Base-by-base conservation (phyloP, 2,329 filamentous ascomycete species). In the Neonectria coccinea region DNA sequence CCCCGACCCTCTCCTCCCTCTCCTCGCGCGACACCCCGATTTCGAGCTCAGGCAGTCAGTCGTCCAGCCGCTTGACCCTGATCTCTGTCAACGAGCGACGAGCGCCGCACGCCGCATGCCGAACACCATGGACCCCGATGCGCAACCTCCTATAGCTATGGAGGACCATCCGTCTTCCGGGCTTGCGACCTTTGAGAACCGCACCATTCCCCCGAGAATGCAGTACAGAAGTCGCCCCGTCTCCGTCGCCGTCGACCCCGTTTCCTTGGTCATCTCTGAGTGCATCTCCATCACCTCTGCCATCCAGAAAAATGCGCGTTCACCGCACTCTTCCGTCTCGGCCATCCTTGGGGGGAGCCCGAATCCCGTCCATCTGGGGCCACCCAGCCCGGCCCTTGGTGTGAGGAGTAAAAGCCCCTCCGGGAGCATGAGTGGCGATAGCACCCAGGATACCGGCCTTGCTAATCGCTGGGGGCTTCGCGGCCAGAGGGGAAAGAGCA, bases 251-350 rank as follows among this genome's bases (percentile, higher is more conserved):
- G 91, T 97, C 70, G 93, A 97, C 75, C 94, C 94, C 1, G 91
- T 97, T 62, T 94, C 94, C 53, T 84, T 99, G 73, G 94, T 99
- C 70, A 97, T 97, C 68, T 97, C 95, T 80, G 96, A 99, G 89
- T 99, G 96, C 80, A 98, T 98, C 77, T 95, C 94, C 50, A 95
- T 99, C 81, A 98, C 96, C 14, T 97, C 95, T 67, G 94, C 94
- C 66, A 97, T 99, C 87, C 94, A 97, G 76, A 99, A 99, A 82
- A 91, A 97, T 87, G 92, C 94, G 69, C 92, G 96, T 70, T 98
- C 95, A 85, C 93, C 94, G 52, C 94, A 98, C 78, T 97, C 94
- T 12, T 97, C 94, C 5, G 96, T 99, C 48, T 94, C 96, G 41
- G 95, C 95, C 57, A 99, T 99, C 66, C 85, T 99, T 33, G 96